Percentiles rank a stretch among this genome's conserved stretches.
phyloP scores from a whole-genome alignment of 441 rosid species.

The Croton laevigatus region DNA sequence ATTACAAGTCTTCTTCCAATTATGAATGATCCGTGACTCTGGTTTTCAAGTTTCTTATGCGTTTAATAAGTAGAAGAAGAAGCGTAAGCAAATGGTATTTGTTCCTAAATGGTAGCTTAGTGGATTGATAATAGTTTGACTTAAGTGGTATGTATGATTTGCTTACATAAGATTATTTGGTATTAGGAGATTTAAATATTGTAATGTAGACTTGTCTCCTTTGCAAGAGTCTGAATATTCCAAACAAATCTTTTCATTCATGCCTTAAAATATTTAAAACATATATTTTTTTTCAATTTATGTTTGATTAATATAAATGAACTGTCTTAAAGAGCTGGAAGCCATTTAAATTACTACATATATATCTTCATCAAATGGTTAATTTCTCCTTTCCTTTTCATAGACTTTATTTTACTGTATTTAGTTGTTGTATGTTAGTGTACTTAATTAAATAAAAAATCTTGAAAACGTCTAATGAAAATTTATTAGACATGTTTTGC shows the following conservation, averaged over 20 bases:
- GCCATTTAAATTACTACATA: not conserved
- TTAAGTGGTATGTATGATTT: constrained; percentile 1
- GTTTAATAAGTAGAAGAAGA: not conserved
- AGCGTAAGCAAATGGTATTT: not conserved
- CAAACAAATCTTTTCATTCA: constrained; percentile 2
- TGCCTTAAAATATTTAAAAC: constrained; percentile 19
- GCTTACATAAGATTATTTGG: constrained; percentile 21
- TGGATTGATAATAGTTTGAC: not conserved
- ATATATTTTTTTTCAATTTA: constrained; percentile 14
- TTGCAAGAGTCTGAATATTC: constrained; percentile 15
- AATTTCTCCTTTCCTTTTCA: not conserved
- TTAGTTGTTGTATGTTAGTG: not conserved
- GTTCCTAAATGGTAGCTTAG: not conserved
- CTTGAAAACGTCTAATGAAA: not conserved
- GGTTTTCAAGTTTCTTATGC: not conserved
- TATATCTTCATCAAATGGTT: not conserved
- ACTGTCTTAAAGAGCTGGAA: constrained; percentile 5
- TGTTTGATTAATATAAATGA: constrained; percentile 12
- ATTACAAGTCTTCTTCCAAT: too few relatives aligned
- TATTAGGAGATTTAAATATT: not conserved
- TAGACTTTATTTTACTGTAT: not conserved
- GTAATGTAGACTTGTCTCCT: not conserved
- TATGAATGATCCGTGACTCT: too few relatives aligned
- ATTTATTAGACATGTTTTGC: too few relatives aligned
- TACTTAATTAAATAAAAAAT: too few relatives aligned